Evolutionary conservation across 1,284 basidiomycete species (phyloP).

Genomic region (Wallemia hederae): DNA sequence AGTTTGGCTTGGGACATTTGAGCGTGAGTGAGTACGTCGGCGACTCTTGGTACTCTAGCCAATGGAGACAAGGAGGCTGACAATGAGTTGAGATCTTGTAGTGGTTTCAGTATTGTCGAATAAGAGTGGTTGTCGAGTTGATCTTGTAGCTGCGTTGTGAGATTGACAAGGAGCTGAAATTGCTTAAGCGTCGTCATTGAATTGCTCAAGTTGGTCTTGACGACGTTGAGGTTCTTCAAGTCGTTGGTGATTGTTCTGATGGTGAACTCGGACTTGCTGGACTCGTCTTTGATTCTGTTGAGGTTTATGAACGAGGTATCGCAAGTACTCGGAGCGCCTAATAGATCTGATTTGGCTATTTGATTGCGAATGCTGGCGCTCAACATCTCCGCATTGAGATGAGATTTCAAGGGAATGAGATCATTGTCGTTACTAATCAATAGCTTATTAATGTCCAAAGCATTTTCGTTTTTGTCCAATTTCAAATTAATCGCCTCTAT

Average conservation of each 20-base stretch:
- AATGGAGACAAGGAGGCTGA: conserved; percentile 45
- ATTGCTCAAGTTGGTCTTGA: conserved; percentile 67
- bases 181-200: conserved; percentile 75
- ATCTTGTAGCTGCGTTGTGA: conserved; percentile 27
- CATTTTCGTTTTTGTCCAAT: too few species aligned
- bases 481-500: too few species aligned
- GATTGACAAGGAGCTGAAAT: conserved; percentile 72
- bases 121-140: conserved; percentile 3
- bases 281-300: conserved; percentile 76
- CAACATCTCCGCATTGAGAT: too few species aligned
- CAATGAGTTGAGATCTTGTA: conserved; percentile 59
- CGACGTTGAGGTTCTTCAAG: conserved; percentile 75
- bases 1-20: conserved; percentile 49
- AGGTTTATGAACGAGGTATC: conserved; percentile 13
- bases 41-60: conserved; percentile 39
- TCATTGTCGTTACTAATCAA: too few species aligned
- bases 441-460: too few species aligned
- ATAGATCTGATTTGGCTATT: neutral
- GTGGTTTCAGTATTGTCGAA: conserved; percentile 1
- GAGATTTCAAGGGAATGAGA: too few species aligned
- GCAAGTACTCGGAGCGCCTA: neutral
- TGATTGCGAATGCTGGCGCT: too few species aligned
- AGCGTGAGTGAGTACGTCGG: conserved; percentile 42
- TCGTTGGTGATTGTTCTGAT: conserved; percentile 87
- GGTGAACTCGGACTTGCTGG: conserved; percentile 79